These are phyloP conservation scores for Myriangium duriaei DNA, from an alignment of 2,329 filamentous ascomycete genomes.

Conservation along the genomic window DNA sequence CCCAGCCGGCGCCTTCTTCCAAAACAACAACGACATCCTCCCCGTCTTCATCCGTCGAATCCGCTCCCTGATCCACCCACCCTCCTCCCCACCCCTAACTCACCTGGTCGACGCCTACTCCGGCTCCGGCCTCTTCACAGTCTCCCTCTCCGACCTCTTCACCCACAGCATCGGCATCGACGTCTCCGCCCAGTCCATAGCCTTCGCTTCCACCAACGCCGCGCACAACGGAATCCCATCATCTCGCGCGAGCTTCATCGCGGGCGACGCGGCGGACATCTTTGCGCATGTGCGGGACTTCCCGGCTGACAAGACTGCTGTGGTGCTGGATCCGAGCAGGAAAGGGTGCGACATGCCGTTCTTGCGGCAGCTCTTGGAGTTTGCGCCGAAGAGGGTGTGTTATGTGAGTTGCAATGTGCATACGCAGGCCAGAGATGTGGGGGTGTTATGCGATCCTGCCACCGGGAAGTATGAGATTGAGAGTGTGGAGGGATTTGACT, in stretches of 20 bases:
- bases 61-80: constrained; percentile 57
- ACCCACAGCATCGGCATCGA: constrained; percentile 75
- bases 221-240: constrained; percentile 55
- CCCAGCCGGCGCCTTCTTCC: constrained; percentile 90
- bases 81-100: constrained; percentile 45
- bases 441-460: constrained; percentile 56
- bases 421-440: constrained; percentile 88
- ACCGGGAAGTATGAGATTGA: constrained; percentile 64
- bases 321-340: constrained; percentile 92
- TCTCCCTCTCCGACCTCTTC: constrained; percentile 78
- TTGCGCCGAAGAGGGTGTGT: constrained; percentile 65
- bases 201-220: constrained; percentile 68
- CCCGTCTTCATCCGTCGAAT: constrained; percentile 77
- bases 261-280: constrained; percentile 72
- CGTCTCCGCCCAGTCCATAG: constrained; percentile 67
- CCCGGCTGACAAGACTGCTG: constrained; percentile 67
- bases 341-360: constrained; percentile 89
- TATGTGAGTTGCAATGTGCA: constrained; percentile 98
- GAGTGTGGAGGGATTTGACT: constrained; percentile 85
- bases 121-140: constrained; percentile 91
- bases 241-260: constrained; percentile 68
- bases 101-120: constrained; percentile 97
- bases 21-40: constrained; percentile 98
- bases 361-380: constrained; percentile 64
- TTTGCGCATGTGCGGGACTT: constrained; percentile 52